A percentile compares a stretch with the other conserved stretches of the same genome.
These are phyloP conservation scores for Candida albicans DNA, from an alignment of 1,139 yeast genomes.

Conservation along the genomic window DNA sequence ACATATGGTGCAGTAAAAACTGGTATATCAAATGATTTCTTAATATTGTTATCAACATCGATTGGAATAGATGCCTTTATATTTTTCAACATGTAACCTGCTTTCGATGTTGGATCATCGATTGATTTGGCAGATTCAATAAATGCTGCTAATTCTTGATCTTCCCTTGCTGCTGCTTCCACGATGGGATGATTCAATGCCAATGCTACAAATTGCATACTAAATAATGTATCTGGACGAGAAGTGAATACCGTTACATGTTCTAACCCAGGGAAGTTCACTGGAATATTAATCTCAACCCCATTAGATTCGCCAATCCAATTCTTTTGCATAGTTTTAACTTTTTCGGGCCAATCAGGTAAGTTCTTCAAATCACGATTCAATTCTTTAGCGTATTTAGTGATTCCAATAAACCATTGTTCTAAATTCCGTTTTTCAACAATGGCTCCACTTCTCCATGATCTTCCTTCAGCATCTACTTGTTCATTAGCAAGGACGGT, in stretches of 20 bases:
- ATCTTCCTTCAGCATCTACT: conserved; percentile 83
- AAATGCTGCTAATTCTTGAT: conserved; percentile 47
- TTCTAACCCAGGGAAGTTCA: conserved; percentile 16
- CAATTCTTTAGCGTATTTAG: conserved; percentile 71
- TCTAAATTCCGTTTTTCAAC: conserved; percentile 79
- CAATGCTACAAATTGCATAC: conserved; percentile 80
- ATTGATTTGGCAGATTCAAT: conserved; percentile 36
- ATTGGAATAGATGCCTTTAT: conserved; percentile 65
- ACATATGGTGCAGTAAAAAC: conserved; percentile 92
- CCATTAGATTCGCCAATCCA: conserved; percentile 94
- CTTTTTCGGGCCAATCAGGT: conserved; percentile 83
- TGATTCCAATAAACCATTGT: conserved; percentile 93
- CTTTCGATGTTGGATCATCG: conserved; percentile 55
- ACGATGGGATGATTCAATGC: conserved; percentile 71
- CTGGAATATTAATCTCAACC: conserved; percentile 58
- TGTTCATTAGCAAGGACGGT: conserved; percentile 97
- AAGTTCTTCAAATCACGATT: conserved; percentile 60
- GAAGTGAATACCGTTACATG: conserved; percentile 70
- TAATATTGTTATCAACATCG: conserved; percentile 24
- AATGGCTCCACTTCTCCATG: conserved; percentile 96
- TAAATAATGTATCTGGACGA: conserved; percentile 81
- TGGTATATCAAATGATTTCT: conserved; percentile 46
- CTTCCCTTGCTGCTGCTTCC: conserved; percentile 28
- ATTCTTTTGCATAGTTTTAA: conserved; percentile 83
- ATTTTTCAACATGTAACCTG: conserved; percentile 55